Evolutionary conservation across 2,329 filamentous ascomycete species (phyloP), one percentile per base, ranked within the genome.

Genomic region (Beauveria rudraprayagi): DNA sequence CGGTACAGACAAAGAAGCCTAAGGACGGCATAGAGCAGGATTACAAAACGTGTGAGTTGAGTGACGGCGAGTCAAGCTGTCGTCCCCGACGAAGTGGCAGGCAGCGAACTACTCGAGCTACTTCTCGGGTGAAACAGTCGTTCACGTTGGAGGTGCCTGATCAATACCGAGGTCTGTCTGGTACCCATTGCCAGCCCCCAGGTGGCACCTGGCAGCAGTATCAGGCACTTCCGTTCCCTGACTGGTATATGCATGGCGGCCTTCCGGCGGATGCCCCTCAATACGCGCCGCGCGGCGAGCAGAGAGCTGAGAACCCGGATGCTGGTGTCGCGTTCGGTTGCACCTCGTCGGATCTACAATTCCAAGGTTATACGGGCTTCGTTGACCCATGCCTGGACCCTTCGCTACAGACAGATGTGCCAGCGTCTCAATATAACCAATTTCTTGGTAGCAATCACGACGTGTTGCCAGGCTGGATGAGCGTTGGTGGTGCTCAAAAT

Each of bases 21-120:
- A 1, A 87, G 88, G 68, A 96, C 94, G 30, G 74, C 76, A 51
- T 78, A 78, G 65, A 77, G 64, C 40, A 73, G 66, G 52, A 41
- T 34, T 26, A 41, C 64, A 66, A 75, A 34, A 71, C 74, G 5
- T 79, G 76, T 14, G 78, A 80, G 41, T 70, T 78, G 55, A 78
- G 78, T n/a, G 75, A 77, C 43, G 41, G 54, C 50, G 52, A 46
- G 28, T 40, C 48, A 16, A 24, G 9, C 16, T 41, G n/a, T 22
- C 58, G 43, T 11, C 48, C 22, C 22, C 28, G 37, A 16, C 61
- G 46, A 41, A 41, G 52, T 44, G 53, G 53, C 52, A 44, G 57
- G 41, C 51, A 48, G 30, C 34, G 37, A 28, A 1, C 48, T 48
- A 1, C 37, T 59, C 37, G 63, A 59, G 47, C 58, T 46, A 14